Conservation (phyloP, 768 basidiomycete genomes). For the Grammothele lineata region DNA sequence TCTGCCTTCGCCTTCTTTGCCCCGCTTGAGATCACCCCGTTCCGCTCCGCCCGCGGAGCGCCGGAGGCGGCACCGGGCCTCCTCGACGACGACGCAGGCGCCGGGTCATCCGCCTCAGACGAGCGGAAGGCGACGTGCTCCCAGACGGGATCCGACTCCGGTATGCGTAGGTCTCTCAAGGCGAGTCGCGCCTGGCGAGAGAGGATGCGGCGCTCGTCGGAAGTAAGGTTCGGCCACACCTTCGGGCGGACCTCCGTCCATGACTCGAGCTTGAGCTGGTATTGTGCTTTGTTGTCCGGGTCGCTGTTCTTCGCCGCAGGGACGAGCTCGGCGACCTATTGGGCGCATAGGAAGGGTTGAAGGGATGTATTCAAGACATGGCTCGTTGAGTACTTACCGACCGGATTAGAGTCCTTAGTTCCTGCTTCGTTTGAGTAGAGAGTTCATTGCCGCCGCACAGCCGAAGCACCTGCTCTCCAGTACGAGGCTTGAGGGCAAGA, state of each 20-base stretch:
- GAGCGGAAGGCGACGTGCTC: constrained; percentile 38
- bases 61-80: constrained; percentile 7
- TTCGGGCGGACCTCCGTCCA: constrained; percentile 73
- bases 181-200: constrained; percentile 47
- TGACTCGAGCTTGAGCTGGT: constrained; percentile 49
- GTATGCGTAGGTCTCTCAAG: constrained; percentile 48
- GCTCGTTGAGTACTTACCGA: constrained; percentile 4
- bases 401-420: constrained; percentile 1
- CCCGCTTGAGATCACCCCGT: constrained; percentile 31
- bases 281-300: constrained; percentile 36
- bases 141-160: constrained; percentile 63
- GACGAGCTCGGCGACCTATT: constrained; percentile 49
- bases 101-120: constrained; percentile 3
- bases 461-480: constrained; percentile 33
- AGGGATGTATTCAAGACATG: neutral
- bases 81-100: constrained; percentile 1
- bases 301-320: constrained; percentile 29
- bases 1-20: constrained; percentile 17
- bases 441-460: constrained; percentile 45
- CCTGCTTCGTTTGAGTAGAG: no score
- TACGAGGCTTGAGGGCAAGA: constrained; percentile 47
- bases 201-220: constrained; percentile 44
- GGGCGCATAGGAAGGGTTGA: neutral
- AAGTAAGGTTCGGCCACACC: constrained; percentile 50
- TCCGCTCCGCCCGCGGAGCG: constrained; percentile 32